Evolutionary conservation across 768 basidiomycete species (phyloP), one percentile per base, ranked within the genome.

Genomic region (Lactarius indigo): DNA sequence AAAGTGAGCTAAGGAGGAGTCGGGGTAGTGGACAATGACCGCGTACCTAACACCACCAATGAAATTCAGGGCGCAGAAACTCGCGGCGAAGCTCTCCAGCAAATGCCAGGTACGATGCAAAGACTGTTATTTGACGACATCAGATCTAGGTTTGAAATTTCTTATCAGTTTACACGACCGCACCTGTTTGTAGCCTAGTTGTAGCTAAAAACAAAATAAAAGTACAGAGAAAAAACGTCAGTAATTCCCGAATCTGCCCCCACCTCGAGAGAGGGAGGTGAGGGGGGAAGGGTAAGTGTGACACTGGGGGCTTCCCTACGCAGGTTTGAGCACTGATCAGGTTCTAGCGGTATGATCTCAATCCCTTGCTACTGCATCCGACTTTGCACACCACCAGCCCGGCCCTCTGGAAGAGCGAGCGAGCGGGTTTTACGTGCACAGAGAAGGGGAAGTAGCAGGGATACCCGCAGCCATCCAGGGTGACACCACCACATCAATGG

Each of bases 301-400:
- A 88, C 81, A 85, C 89, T 89, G 85, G 82, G 81, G 90, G 89
- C 89, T 92, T 95, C 92, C 92, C 92, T 94, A 92, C 93, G 94
- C 93, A 93, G 91, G 91, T 92, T 83, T 94, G 84, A 92, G 86
- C 90, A 83, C 92, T 93, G 89, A 84, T 92, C 94, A 95, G 92
- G 93, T 94, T 94, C 91, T 78, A 86, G 88, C 94, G 92, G 93
- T 95, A 86, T 95, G 67, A 91, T 95, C 94, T 96, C 93, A 95
- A 93, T 79, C 92, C 85, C 79, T 77, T 77, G 79, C 77, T 77
- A 78, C 75, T 75, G 76, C 71, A 65, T 65, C 70, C 61, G 64
- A 72, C 72, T 68, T 68, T 69, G 72, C 73, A 70, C 72, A 57
- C 72, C 66, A 71, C 69, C 66, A 69, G 69, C n/a, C n/a, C 47